Conservation (phyloP, 352 stramenopile genomes). For the Pythium grandisporangium region DNA sequence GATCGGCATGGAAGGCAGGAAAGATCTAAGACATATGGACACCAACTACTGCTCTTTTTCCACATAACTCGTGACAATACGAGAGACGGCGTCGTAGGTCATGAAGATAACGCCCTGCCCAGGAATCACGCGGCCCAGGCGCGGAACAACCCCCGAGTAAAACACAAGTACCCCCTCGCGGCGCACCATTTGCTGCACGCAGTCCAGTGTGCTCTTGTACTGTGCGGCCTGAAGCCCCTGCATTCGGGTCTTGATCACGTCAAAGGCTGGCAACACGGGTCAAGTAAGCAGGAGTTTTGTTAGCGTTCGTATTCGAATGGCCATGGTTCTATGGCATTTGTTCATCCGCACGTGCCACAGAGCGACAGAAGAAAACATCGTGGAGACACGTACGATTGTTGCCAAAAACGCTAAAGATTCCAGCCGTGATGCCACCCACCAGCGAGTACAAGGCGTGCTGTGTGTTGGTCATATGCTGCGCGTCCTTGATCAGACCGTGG, state of each 20-base stretch:
- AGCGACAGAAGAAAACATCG: too few relatives aligned
- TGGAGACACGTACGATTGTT: conserved; percentile 89
- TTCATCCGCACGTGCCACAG: too few relatives aligned
- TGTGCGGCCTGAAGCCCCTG: conserved; percentile 57
- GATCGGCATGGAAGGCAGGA: too few relatives aligned
- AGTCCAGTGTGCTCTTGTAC: conserved; percentile 86
- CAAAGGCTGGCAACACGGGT: conserved; percentile 37
- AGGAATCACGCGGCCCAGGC: conserved; percentile 91
- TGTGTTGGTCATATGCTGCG: conserved; percentile 61
- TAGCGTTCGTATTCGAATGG: too few relatives aligned
- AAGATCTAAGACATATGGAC: too few relatives aligned
- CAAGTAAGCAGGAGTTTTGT: background rate
- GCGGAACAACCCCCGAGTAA: conserved; percentile 89
- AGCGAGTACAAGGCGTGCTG: conserved; percentile 84
- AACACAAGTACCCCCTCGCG: conserved; percentile 87
- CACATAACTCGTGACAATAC: conserved; percentile 37
- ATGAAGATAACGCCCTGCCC: conserved; percentile 98
- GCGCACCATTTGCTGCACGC: conserved; percentile 83
- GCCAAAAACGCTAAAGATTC: conserved; percentile 94
- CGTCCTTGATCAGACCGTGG: conserved; percentile 39
- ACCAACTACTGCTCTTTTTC: conserved; percentile 24
- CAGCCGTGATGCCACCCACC: conserved; percentile 93
- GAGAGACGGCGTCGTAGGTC: conserved; percentile 81
- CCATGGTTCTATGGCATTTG: too few relatives aligned
- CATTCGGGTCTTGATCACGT: conserved; percentile 84